Percentiles rank a stretch among this genome's conserved stretches.
These are phyloP conservation scores for Paraphoma chrysanthemicola DNA, from an alignment of 2,329 filamentous ascomycete species.

Conservation along the genomic window DNA sequence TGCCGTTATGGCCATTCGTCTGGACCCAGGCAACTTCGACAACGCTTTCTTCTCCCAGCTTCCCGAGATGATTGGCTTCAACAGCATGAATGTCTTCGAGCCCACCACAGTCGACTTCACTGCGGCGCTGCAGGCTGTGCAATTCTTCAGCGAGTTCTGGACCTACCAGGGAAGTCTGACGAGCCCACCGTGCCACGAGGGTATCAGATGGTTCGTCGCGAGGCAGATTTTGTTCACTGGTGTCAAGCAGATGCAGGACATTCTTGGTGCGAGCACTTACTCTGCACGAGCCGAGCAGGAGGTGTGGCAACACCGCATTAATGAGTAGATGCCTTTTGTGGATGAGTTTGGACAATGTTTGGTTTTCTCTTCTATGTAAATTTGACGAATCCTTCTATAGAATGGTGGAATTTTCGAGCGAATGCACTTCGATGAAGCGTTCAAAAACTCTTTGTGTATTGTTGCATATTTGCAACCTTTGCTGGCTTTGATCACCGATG, in stretches of 20 bases:
- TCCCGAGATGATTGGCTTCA: conserved; percentile 50
- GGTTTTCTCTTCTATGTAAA: no score
- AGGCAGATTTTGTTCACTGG: conserved; percentile 52
- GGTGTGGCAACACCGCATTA: conserved; percentile 57
- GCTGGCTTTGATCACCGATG: no score
- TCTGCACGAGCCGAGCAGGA: conserved; percentile 54
- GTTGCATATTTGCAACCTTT: no score
- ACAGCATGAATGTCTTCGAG: conserved; percentile 35
- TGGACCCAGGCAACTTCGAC: conserved; percentile 52
- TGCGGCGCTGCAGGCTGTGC: conserved; percentile 46
- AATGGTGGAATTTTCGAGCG: no score
- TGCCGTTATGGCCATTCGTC: conserved; percentile 56
- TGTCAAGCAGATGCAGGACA: conserved; percentile 56
- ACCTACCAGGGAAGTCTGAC: conserved; percentile 59
- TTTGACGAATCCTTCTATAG: no score
- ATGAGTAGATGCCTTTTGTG: conserved; percentile 38
- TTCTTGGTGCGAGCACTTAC: conserved; percentile 55
- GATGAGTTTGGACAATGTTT: no score
- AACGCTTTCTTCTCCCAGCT: conserved; percentile 54
- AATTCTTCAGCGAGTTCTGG: conserved; percentile 55
- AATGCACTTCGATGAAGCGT: no score
- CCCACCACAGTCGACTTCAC: conserved; percentile 38
- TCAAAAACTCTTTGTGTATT: no score
- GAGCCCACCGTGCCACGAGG: conserved; percentile 57
- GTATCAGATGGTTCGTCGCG: conserved; percentile 55